Evolutionary conservation across 2,329 filamentous ascomycete species (phyloP).

Genomic region (Verticillium dahliae): DNA sequence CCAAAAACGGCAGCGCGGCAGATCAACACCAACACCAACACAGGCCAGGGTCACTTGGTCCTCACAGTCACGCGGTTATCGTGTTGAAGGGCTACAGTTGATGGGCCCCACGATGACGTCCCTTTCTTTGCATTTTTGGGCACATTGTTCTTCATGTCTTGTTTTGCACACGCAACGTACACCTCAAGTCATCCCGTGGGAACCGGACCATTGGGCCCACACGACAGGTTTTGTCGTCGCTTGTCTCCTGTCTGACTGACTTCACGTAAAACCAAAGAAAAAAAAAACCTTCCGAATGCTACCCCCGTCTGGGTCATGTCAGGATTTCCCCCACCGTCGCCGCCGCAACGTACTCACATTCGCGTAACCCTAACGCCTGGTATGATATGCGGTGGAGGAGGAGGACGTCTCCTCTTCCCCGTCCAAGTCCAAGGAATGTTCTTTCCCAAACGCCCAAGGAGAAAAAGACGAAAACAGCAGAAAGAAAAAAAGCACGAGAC

Average conservation of each 20-base stretch:
- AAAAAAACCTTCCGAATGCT: not conserved
- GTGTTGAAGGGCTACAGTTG: too few species aligned
- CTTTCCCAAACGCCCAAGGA: not conserved
- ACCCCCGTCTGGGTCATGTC: not conserved
- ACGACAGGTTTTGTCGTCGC: too few species aligned
- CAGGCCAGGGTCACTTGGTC: not conserved
- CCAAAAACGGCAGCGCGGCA: not conserved
- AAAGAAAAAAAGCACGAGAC: not conserved
- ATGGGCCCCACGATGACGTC: not conserved
- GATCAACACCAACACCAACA: too few species aligned
- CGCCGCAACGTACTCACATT: too few species aligned
- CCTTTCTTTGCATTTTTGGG: too few species aligned
- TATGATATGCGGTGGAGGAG: not conserved
- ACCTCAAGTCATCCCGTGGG: not conserved
- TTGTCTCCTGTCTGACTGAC: too few species aligned
- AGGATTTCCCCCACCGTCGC: not conserved
- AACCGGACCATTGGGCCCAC: not conserved
- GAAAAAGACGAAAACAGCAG: not conserved
- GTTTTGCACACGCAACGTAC: not conserved
- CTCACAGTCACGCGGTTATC: not conserved
- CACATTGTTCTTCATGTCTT: not conserved
- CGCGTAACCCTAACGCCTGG: not conserved
- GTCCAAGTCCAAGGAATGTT: too few species aligned
- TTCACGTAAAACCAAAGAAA: too few species aligned
- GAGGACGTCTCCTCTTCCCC: too few species aligned